Evolutionary conservation across 2,329 filamentous ascomycete genomes (phyloP), one percentile per base, ranked within the genome.

Genomic region (Aspergillus persii): DNA sequence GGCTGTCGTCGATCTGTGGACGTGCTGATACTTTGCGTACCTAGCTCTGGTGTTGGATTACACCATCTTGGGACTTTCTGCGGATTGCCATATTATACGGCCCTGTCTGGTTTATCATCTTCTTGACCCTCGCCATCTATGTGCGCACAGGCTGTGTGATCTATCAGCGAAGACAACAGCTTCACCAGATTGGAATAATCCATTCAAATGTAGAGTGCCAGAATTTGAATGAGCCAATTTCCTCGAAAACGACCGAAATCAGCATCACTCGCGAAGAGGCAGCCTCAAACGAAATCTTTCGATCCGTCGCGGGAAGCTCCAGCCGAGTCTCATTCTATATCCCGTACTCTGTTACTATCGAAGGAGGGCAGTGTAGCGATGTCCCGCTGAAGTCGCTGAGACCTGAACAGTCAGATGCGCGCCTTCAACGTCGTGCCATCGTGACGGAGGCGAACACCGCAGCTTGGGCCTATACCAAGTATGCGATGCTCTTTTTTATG

Each of bases 41-140:
- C 75, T 95, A 83, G 80, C 75, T 95, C 26, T 96, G 91, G 91
- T 96, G 91, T 71, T 95, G 91, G 91, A 81, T 95, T 18, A 78
- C 82, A 2, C 69, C 77, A 2, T 75, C 84, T 4, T 92, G 88
- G 84, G 88, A 91, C 57, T 83, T 87, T 59, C 85, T 90, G 73
- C 87, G 91, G 44, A 86, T 95, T 58, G 84, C 85, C 3, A 83
- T 86, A 30, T 94, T 93, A 71, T 96, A 95, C 57, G 77, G 73
- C 2, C 77, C 76, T 4, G 72, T 77, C 29, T 80, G 77, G 77
- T 69, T 77, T 26, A 67, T 77, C 55, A 76, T 79, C 51, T 64
- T 70, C 7, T 47, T 76, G 26, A 78, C 76, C 2, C 69, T 77
- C 44, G 66, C 69, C 58, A 77, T 79, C 30, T 77, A 80, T 64